These are phyloP conservation scores for Paecilomyces dactylethromorphus DNA, from an alignment of 2,329 filamentous ascomycete species.

Conservation along the genomic window DNA sequence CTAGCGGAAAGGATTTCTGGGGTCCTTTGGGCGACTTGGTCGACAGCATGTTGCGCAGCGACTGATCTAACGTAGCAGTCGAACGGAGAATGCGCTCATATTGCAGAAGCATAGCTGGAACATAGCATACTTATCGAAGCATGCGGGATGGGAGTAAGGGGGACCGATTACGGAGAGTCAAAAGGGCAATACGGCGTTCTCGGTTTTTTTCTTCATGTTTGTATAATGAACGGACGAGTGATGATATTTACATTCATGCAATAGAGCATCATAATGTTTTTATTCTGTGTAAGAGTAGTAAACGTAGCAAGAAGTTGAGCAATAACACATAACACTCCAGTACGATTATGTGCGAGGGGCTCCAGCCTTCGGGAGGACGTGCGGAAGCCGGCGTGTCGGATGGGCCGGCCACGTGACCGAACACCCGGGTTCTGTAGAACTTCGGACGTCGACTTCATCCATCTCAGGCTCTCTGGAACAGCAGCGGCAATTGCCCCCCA, in stretches of 20 bases:
- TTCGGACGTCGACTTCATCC: not conserved
- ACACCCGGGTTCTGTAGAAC: not conserved
- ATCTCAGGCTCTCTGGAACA: not conserved
- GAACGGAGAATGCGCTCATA: not conserved
- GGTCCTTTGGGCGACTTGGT: constrained; percentile 91
- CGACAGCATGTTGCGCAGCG: constrained; percentile 94
- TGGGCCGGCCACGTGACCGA: not conserved
- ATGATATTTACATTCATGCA: not conserved
- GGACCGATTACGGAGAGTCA: not conserved
- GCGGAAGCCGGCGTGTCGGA: not conserved
- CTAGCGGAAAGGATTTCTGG: constrained; percentile 95
- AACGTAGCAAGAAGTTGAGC: no score
- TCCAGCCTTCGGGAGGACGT: not conserved
- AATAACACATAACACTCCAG: no score
- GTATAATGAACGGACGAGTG: not conserved
- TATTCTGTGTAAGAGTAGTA: not conserved
- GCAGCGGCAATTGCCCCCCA: not conserved
- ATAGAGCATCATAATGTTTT: not conserved
- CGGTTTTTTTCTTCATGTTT: not conserved
- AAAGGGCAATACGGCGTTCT: not conserved
- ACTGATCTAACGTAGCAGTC: constrained; percentile 46
- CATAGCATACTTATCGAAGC: not conserved
- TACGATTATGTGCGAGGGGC: not conserved
- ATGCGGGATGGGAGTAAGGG: not conserved
- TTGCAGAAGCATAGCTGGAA: not conserved